phyloP scores from a whole-genome alignment of 768 basidiomycete genomes.

The Pisolithus microcarpus region DNA sequence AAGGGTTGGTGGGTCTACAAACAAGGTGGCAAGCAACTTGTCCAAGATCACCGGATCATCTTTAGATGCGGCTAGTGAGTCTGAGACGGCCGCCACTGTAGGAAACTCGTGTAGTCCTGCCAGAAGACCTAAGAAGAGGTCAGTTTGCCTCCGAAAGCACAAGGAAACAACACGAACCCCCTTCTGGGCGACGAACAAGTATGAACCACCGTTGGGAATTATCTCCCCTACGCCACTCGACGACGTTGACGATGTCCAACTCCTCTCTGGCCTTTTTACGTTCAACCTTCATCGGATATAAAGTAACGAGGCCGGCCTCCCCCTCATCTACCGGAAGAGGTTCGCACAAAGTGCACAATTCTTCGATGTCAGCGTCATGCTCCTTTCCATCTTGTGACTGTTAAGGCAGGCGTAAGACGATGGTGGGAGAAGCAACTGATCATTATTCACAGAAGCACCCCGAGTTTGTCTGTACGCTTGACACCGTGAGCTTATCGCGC shows the following conservation, averaged over 20 bases:
- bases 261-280: constrained; percentile 83
- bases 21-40: constrained; percentile 33
- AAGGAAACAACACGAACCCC: constrained; percentile 43
- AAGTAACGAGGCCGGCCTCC: constrained; percentile 39
- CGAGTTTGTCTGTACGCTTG: constrained; percentile 41
- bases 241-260: constrained; percentile 74
- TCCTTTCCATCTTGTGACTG: neutral
- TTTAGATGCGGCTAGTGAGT: constrained; percentile 29
- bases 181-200: constrained; percentile 74
- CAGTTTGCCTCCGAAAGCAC: neutral
- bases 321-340: constrained; percentile 35
- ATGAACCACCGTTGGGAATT: constrained; percentile 54
- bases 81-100: constrained; percentile 48
- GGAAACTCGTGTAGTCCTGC: constrained; percentile 90
- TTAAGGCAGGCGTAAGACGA: neutral
- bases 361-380: constrained; percentile 60
- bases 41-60: constrained; percentile 28
- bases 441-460: constrained; percentile 8
- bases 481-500: constrained; percentile 69
- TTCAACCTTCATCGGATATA: constrained; percentile 82
- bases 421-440: neutral
- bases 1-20: constrained; percentile 26
- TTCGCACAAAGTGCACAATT: constrained; percentile 63
- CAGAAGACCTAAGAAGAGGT: constrained; percentile 60
- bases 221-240: constrained; percentile 58